Evolutionary conservation across 306 rosid species (phyloP), one percentile per base, ranked within the genome.

Genomic region (Cucumis hystrix): DNA sequence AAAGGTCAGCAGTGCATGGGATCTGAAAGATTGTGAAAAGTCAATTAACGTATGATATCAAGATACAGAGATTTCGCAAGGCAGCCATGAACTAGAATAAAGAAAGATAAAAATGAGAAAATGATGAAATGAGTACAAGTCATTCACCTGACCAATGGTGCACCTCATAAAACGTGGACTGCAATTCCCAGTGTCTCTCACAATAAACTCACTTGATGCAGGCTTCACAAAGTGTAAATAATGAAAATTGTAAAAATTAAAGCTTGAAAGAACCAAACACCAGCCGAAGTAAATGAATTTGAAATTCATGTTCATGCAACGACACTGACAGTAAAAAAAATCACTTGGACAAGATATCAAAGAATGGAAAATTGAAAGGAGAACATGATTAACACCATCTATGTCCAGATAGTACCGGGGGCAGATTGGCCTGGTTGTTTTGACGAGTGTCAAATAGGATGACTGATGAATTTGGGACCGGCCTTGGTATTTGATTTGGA

Each of bases 91-190:
- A 52, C 62, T 52, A 73, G 43, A 9, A 52, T 51, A 30, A 30
- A 8, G 47, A 75, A 58, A 75, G 67, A 57, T 55, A 23, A 28
- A 52, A 55, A 56, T 35, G 30, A 61, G n/a, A 77, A 77, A 76
- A 15, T 21, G 25, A 14, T 60, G 59, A 77, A 77, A 45, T 62
- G 17, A 60, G 45, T 16, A n/a, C 25, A 25, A 75, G 73, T 71
- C 51, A 76, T 51, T 83, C 72, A 95, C 99, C 99, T 95, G 98
- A 89, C 91, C 88, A 80, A 92, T 86, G 60, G 99, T 92, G 92
- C 97, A 95, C 88, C 93, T 92, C 97, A 92, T 95, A 88, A 88
- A 92, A 70, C 98, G 97, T 51, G 99, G 98, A 91, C 99, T 92
- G 87, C 98, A 95, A 80, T 95, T 95, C 79, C 99, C 97, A 7